phyloP scores from a whole-genome alignment of 352 stramenopile species.

The Aphanomyces astaci region DNA sequence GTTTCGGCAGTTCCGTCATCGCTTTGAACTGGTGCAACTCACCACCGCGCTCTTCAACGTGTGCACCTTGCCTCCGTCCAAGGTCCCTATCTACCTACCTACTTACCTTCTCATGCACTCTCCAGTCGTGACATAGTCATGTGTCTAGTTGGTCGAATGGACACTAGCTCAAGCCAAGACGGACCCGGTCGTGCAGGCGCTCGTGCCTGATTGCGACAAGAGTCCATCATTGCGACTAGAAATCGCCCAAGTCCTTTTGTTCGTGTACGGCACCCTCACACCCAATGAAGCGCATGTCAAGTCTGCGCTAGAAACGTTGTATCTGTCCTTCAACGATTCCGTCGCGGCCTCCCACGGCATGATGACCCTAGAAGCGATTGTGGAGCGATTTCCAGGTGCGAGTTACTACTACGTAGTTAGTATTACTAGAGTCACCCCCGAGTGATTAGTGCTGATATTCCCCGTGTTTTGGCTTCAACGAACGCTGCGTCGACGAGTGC shows the following conservation, averaged over 20 bases:
- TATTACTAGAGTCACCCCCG: no score
- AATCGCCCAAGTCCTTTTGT: not conserved
- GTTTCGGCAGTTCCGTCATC: conserved; percentile 10
- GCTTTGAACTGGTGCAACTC: conserved; percentile 16
- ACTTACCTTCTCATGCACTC: no score
- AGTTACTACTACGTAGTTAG: no score
- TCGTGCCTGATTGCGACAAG: not conserved
- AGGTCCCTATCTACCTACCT: no score
- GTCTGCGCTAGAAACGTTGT: not conserved
- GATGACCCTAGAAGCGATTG: not conserved
- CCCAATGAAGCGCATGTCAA: conserved; percentile 10
- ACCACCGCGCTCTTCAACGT: conserved; percentile 7
- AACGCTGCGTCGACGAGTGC: conserved; percentile 4
- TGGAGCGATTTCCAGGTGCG: conserved; percentile 19
- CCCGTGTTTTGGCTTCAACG: conserved; percentile 20
- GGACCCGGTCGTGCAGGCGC: not conserved
- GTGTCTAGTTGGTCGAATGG: conserved; percentile 9
- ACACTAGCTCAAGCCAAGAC: not conserved
- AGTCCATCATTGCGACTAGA: not conserved
- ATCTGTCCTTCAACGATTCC: not conserved
- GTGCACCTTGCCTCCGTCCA: not conserved
- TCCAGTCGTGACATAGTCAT: no score
- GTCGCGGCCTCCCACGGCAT: conserved; percentile 1
- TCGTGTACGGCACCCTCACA: conserved; percentile 13
- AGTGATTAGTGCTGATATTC: conserved; percentile 16